Evolutionary conservation across 176 grass and related monocot species (phyloP), one percentile per base, ranked within the genome.

Genomic region (Cenchrus americanus): DNA sequence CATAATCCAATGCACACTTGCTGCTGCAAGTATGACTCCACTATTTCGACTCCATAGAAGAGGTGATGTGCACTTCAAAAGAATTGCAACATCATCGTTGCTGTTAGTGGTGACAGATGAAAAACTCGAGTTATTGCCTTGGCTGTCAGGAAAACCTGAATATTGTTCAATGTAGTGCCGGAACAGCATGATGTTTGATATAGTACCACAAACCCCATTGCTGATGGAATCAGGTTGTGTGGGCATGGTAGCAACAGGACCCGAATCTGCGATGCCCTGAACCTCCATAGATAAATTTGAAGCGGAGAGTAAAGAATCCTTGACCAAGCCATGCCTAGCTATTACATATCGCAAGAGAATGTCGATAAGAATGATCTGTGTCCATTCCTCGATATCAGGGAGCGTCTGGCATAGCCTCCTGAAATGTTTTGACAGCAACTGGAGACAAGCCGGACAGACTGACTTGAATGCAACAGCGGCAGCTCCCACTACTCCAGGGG

Each of bases 341-440:
- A 95, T 89, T 13, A 90, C 81, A 80, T 98, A 95, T 63, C 91
- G 83, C 79, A 98, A 88, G 59, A 95, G 87, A 64, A 95, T 95
- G 46, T 98, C 92, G 60, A 89, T 92, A 17, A 98, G 75, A 73
- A 91, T 70, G 86, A 98, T 92, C 76, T 98, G 91, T 46, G 87
- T 80, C 96, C 96, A 95, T 68, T 98, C 96, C 82, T 98, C 96
- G 65, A 95, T 88, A 80, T 98, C 93, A 55, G 96, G 96, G 61
- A 98, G 85, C 43, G 83, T 93, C 78, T 95, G 89, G 78, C 96
- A 98, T 62, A 98, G 81, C 69, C 89, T 90, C 43, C 23, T 83
- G 71, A 95, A 98, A 80, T 93, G 86, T 71, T 94, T 98, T 43
- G 89, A 71, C 81, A 95, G 83, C 53, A 98, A 78, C 13, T 23